Conservation (phyloP, 371 early-diverging fungal species). For the Mucor indicus region DNA sequence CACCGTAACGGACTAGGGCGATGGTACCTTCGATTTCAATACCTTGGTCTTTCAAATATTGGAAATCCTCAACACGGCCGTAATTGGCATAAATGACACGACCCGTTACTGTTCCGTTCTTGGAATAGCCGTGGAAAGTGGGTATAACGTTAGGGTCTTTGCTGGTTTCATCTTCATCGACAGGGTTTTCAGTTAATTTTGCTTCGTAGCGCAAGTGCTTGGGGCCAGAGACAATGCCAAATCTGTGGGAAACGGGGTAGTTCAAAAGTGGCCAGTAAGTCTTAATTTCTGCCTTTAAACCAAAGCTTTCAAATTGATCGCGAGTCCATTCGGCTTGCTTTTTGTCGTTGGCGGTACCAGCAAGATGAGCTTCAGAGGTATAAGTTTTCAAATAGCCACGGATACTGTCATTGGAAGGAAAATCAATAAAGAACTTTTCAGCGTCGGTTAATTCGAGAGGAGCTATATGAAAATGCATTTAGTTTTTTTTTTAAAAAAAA, state of each 20-base stretch:
- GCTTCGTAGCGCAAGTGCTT: constrained; percentile 53
- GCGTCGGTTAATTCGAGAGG: not conserved
- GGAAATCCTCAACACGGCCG: constrained; percentile 60
- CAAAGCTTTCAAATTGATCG: constrained; percentile 50
- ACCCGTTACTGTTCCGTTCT: constrained; percentile 59
- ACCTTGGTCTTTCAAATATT: constrained; percentile 41
- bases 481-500: not conserved
- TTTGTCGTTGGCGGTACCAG: constrained; percentile 49
- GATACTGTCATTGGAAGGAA: constrained; percentile 17
- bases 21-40: constrained; percentile 51
- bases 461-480: not conserved
- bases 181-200: constrained; percentile 47
- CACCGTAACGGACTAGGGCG: constrained; percentile 65
- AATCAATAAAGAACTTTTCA: constrained; percentile 10
- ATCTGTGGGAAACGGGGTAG: constrained; percentile 51
- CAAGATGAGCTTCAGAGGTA: constrained; percentile 54
- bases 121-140: constrained; percentile 64
- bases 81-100: constrained; percentile 69
- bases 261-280: constrained; percentile 64
- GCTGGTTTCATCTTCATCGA: constrained; percentile 52
- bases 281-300: constrained; percentile 54
- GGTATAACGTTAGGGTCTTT: constrained; percentile 51
- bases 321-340: constrained; percentile 58
- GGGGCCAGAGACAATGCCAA: constrained; percentile 57
- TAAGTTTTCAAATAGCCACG: constrained; percentile 25